Evolutionary conservation across 2,329 filamentous ascomycete genomes (phyloP), one percentile per base, ranked within the genome.

Genomic region (Pseudomassariella vexata): DNA sequence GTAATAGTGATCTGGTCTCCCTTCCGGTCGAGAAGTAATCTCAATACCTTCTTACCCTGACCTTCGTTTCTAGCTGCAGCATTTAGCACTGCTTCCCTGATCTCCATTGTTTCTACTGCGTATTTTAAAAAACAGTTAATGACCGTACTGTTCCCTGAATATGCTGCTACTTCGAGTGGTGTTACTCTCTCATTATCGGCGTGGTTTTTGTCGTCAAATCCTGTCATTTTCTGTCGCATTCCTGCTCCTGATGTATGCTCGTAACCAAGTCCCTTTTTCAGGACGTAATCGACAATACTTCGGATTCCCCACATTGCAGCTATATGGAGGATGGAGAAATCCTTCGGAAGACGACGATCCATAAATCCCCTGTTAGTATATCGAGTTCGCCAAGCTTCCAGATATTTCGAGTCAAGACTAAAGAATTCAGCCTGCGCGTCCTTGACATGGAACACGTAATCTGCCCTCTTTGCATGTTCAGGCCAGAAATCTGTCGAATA

Each of bases 1-100:
- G 21, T 23, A n/a, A 23, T 23, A 23, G n/a, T 23, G n/a, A 23
- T 23, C n/a, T 23, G 21, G n/a, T 23, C 21, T 23, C 21, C 21
- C 21, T n/a, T 9, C 21, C 21, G 21, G n/a, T 23, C 21, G 21
- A 23, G 21, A 23, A 23, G 21, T n/a, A 23, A 9, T n/a, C 21
- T 23, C 21, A n/a, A n/a, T n/a, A 23, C n/a, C 21, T 23, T 9
- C n/a, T 23, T n/a, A 23, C 9, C 21, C 9, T n/a, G 9, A 23
- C 21, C 9, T 9, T 23, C 21, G 9, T 23, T 23, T n/a, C 9
- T 23, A 9, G 21, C 21, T 23, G n/a, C 9, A 23, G 21, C 21
- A 9, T 23, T 23, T 23, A 23, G 9, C 21, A 9, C n/a, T 23
- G 21, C 9, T 23, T n/a, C 9, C 21, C 21, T 23, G 9, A 23